Evolutionary conservation across 306 rosid species (phyloP), one percentile per base, ranked within the genome.

Genomic region (Trifolium subterraneum): DNA sequence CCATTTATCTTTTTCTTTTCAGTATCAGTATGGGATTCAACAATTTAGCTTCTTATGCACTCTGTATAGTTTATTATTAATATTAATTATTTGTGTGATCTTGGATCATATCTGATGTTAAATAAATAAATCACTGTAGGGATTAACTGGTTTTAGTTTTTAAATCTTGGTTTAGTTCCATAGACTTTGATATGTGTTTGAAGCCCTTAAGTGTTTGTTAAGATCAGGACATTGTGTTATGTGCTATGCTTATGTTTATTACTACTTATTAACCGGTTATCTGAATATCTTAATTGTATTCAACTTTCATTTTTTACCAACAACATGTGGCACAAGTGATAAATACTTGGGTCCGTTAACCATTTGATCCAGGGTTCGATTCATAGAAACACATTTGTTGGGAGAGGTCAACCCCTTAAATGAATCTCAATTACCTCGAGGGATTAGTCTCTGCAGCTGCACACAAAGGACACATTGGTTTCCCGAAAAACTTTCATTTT

Each of bases 1-100:
- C 1, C 44, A 7, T 42, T 68, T 60, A 59, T 60, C 68, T 44
- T 35, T 47, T 14, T 29, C 5, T 29, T 29, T 29, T 29, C 6
- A 29, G 4, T 29, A 29, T 29, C 1, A 29, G 33, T 29, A 4
- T 29, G 33, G 4, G 33, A 68, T 75, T 75, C 47, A 55, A 63
- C 63, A 63, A 75, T 60, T 80, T 80, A 13, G 38, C 67, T 68
- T 74, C 29, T 79, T 59, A 10, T 39, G 12, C 15, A 22, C n/a
- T 35, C 3, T 27, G 52, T 16, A 51, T 16, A 51, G 25, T 42
- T 67, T 15, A 4, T 52, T 41, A 6, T 42, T n/a, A n/a, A n/a
- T n/a, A n/a, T n/a, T n/a, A n/a, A n/a, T n/a, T 51, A 64, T 44
- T 65, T 59, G 41, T 55, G n/a, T 45, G 71, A 55, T 73, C 64